Evolutionary conservation across 2,329 filamentous ascomycete species (phyloP).

Genomic region (Plenodomus biglobosus): DNA sequence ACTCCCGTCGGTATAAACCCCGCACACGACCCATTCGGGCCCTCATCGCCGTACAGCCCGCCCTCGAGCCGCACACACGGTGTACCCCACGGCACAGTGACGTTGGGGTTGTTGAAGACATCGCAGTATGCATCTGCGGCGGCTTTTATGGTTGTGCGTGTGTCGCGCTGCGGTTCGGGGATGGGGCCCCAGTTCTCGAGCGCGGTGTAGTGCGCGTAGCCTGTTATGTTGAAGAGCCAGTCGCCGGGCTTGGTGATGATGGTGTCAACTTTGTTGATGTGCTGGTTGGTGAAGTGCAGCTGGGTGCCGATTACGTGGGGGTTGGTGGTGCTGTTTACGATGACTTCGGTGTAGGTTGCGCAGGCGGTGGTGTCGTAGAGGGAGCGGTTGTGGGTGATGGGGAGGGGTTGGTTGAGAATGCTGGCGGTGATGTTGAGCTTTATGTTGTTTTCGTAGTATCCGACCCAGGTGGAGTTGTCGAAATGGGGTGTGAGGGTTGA

Average conservation of each 20-base stretch:
- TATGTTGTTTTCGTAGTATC: constrained; percentile 29
- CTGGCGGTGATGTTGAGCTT: constrained; percentile 19
- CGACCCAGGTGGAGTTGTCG: constrained; percentile 30
- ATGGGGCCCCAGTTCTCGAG: constrained; percentile 23
- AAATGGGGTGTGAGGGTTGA: constrained; percentile 17
- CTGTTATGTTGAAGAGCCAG: constrained; percentile 32
- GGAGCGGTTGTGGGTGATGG: constrained; percentile 21
- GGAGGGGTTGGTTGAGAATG: constrained; percentile 20
- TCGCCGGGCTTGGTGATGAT: constrained; percentile 30
- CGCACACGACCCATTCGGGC: constrained; percentile 24
- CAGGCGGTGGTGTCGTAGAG: constrained; percentile 26
- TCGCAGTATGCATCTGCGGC: constrained; percentile 26
- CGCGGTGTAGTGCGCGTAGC: constrained; percentile 14
- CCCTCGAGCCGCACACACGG: constrained; percentile 32
- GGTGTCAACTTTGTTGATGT: constrained; percentile 26
- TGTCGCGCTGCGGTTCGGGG: constrained; percentile 11
- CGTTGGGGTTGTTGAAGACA: constrained; percentile 18
- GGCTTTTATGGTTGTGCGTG: constrained; percentile 14
- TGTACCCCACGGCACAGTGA: constrained; percentile 27
- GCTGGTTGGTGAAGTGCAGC: constrained; percentile 26
- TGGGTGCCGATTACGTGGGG: constrained; percentile 33
- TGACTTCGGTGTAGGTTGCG: constrained; percentile 30
- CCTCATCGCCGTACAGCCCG: constrained; percentile 25
- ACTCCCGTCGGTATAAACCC: constrained; percentile 27
- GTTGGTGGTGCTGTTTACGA: constrained; percentile 20